Evolutionary conservation across 345 rosid genomes (phyloP).

Genomic region (Theobroma cacao): DNA sequence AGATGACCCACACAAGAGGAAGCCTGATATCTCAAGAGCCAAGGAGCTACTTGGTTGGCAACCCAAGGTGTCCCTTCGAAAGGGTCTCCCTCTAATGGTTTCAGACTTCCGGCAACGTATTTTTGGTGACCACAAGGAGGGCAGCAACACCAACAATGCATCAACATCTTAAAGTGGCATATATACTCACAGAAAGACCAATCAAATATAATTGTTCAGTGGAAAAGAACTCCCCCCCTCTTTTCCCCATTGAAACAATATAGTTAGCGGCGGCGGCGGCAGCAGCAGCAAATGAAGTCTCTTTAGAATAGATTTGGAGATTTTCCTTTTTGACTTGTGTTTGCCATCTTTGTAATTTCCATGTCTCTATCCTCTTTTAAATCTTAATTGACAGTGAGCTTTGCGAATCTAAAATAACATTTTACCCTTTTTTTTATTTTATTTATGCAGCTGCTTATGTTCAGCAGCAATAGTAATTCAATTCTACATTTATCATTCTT

Average conservation of each 20-base stretch:
- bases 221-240: not conserved
- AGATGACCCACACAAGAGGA: conserved; percentile 99
- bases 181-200: not conserved
- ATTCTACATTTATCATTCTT: not conserved
- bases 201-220: conserved; percentile 5
- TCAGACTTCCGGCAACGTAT: conserved; percentile 87
- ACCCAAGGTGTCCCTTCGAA: conserved; percentile 80
- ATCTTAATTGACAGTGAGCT: conserved; percentile 15
- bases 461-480: not conserved
- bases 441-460: not conserved
- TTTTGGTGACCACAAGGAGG: conserved; percentile 89
- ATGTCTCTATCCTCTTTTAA: not conserved
- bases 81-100: conserved; percentile 95
- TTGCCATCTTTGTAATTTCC: conserved; percentile 19
- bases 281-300: conserved; percentile 7
- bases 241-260: not conserved
- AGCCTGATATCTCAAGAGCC: conserved; percentile 90
- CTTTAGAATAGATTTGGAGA: not conserved
- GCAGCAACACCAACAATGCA: conserved; percentile 23
- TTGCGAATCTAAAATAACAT: not conserved
- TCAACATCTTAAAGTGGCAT: conserved; percentile 36
- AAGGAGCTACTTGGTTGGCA: conserved; percentile 92
- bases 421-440: not conserved
- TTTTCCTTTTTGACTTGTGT: not conserved
- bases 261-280: conserved; percentile 10